Evolutionary conservation across 2,329 filamentous ascomycete genomes (phyloP).

Genomic region (Sporothrix pallida): DNA sequence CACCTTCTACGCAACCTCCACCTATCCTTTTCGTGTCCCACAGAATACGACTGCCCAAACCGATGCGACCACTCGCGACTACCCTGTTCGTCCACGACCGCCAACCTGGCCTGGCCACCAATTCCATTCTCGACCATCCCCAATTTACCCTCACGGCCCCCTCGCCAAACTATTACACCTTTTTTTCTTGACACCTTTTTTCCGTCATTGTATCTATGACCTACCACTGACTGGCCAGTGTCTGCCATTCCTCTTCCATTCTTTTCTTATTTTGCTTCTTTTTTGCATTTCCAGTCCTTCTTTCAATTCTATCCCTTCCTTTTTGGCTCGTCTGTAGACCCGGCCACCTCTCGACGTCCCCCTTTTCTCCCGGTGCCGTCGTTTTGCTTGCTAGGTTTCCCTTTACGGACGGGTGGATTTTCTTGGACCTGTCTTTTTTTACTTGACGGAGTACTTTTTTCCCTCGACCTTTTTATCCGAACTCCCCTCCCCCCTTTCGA

Average conservation of each 20-base stretch:
- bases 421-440: neutral
- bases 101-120: constrained; percentile 12
- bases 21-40: constrained; percentile 35
- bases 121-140: constrained; percentile 23
- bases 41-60: constrained; percentile 28
- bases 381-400: constrained; percentile 23
- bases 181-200: neutral
- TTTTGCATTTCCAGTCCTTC: neutral
- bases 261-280: neutral
- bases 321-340: constrained; percentile 22
- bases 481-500: constrained; percentile 24
- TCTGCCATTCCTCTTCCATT: neutral
- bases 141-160: constrained; percentile 32
- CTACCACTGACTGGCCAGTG: constrained; percentile 10
- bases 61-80: constrained; percentile 1
- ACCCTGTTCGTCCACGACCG: neutral
- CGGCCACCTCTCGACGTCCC: neutral
- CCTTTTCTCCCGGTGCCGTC: constrained; percentile 4
- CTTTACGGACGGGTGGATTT: constrained; percentile 11
- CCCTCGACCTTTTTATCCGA: constrained; percentile 6
- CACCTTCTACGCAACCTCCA: neutral
- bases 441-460: constrained; percentile 1
- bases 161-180: constrained; percentile 9
- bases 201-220: neutral
- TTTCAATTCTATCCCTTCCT: constrained; percentile 24